These are phyloP conservation scores for Candida sonorensis DNA, from an alignment of 805 yeast species.

Conservation along the genomic window DNA sequence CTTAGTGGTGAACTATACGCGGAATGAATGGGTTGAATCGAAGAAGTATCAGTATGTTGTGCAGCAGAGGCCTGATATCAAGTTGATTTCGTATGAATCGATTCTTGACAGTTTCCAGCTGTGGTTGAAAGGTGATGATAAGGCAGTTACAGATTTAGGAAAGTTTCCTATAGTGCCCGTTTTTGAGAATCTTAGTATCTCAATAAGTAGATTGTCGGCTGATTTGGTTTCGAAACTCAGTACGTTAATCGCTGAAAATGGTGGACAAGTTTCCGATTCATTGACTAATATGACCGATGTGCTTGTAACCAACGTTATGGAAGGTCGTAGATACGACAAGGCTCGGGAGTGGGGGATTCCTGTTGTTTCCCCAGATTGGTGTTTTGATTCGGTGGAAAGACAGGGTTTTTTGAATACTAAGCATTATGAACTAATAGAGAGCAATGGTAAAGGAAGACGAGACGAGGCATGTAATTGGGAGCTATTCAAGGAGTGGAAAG, in stretches of 20 bases:
- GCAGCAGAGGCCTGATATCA: constrained; percentile 47
- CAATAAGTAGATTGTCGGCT: constrained; percentile 27
- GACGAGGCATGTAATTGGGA: constrained; percentile 36
- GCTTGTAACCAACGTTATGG: constrained; percentile 42
- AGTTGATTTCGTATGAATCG: constrained; percentile 41
- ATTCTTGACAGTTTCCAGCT: constrained; percentile 38
- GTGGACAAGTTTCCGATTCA: constrained; percentile 45
- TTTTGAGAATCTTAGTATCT: constrained; percentile 37
- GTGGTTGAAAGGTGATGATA: constrained; percentile 55
- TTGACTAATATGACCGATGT: constrained; percentile 37
- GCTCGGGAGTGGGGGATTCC: constrained; percentile 50
- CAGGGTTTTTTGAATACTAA: constrained; percentile 33
- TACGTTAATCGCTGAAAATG: constrained; percentile 31
- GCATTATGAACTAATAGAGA: constrained; percentile 30
- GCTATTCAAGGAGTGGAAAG: constrained; percentile 10
- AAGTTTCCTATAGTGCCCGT: constrained; percentile 26
- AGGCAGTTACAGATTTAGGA: constrained; percentile 2
- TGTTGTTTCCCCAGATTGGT: constrained; percentile 48
- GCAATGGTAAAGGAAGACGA: constrained; percentile 16
- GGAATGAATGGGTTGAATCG: constrained; percentile 30
- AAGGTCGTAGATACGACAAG: constrained; percentile 47
- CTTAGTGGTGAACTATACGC: constrained; percentile 19
- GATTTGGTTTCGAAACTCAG: constrained; percentile 21
- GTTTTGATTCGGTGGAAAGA: constrained; percentile 39
- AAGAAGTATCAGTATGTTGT: constrained; percentile 48